Conservation (phyloP, 768 basidiomycete genomes). For the Exsudoporus frostii region DNA sequence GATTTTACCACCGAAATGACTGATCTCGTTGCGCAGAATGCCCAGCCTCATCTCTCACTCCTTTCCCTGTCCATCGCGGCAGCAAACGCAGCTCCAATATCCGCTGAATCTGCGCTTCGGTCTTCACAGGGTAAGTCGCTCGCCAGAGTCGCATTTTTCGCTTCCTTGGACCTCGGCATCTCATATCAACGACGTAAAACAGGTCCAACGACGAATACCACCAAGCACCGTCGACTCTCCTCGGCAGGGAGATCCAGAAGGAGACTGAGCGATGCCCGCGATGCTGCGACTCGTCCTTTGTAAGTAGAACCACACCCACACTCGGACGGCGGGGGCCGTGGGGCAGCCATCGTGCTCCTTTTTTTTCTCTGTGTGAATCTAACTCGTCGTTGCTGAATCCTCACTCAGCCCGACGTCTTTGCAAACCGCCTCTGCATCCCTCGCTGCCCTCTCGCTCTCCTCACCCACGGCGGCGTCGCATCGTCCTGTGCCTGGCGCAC, state of each 20-base stretch:
- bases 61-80: conserved; percentile 70
- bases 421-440: conserved; percentile 37
- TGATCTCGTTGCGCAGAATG: conserved; percentile 8
- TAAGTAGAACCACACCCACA: conserved; percentile 40
- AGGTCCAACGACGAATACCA: conserved; percentile 32
- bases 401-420: conserved; percentile 33
- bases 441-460: conserved; percentile 41
- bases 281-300: conserved; percentile 73
- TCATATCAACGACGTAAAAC: neutral
- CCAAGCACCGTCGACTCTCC: conserved; percentile 65
- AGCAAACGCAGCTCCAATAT: conserved; percentile 46
- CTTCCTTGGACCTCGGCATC: neutral
- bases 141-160: neutral
- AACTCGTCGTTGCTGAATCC: conserved; percentile 4
- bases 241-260: conserved; percentile 69
- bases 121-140: conserved; percentile 17
- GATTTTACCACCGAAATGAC: neutral
- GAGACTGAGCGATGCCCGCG: conserved; percentile 74
- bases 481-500: conserved; percentile 12
- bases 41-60: conserved; percentile 39
- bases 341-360: neutral
- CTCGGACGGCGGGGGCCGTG: neutral
- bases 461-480: conserved; percentile 36
- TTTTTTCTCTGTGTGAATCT: neutral
- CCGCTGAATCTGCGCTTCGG: conserved; percentile 23